Evolutionary conservation across 176 grass and related monocot genomes (phyloP).

Genomic region (Calamus simplicifolius): DNA sequence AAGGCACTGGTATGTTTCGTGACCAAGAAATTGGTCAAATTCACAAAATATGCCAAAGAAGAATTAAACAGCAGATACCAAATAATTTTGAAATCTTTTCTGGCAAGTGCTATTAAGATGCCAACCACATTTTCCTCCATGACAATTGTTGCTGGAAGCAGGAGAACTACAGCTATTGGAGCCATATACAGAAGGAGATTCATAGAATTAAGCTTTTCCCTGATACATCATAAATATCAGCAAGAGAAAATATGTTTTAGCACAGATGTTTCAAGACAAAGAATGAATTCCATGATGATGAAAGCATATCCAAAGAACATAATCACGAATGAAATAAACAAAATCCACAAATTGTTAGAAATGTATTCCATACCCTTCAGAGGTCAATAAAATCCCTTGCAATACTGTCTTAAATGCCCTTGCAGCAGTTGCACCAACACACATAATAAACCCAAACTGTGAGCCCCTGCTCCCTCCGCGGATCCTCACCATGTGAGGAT

Average conservation of each 20-base stretch:
- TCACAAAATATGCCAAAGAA: conserved; percentile 56
- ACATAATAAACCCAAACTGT: conserved; percentile 73
- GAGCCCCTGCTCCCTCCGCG: no score
- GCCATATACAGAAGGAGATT: conserved; percentile 81
- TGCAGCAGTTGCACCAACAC: conserved; percentile 49
- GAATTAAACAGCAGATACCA: conserved; percentile 60
- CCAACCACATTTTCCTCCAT: conserved; percentile 39
- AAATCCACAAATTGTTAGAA: background rate
- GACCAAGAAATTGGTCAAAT: conserved; percentile 74
- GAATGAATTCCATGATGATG: background rate
- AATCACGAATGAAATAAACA: background rate
- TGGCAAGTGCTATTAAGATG: conserved; percentile 17
- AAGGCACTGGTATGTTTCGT: conserved; percentile 81
- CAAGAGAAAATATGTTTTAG: no score
- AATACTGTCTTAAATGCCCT: conserved; percentile 73
- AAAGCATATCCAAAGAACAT: background rate
- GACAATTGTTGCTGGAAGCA: conserved; percentile 46
- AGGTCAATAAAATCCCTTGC: conserved; percentile 66
- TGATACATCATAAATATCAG: conserved; percentile 4
- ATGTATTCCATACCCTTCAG: conserved; percentile 36
- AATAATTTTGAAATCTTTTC: conserved; percentile 45
- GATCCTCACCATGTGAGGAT: no score
- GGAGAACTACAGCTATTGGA: conserved; percentile 43
- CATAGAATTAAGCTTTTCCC: conserved; percentile 78
- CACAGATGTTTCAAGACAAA: background rate